A percentile compares a stretch with the other conserved stretches of the same genome.
These are phyloP conservation scores for Schoenoplectus triqueter DNA, from an alignment of 202 grass and related monocot species.

Conservation along the genomic window DNA sequence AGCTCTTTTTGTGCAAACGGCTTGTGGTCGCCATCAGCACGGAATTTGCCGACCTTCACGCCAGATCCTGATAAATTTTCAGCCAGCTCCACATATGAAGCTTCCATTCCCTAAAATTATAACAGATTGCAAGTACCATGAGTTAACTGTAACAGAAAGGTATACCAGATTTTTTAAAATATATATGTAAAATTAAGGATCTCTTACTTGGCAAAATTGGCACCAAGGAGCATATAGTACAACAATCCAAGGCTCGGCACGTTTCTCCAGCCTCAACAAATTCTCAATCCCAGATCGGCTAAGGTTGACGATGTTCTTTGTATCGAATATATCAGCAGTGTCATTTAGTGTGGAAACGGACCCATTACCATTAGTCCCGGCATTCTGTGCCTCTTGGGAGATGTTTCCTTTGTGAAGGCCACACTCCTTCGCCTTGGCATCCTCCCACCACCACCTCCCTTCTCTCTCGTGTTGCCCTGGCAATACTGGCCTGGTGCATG, in stretches of 20 bases:
- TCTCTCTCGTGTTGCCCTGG: conserved; percentile 93
- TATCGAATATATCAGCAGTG: conserved; percentile 79
- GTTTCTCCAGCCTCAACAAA: conserved; percentile 67
- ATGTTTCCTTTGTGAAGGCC: conserved; percentile 98
- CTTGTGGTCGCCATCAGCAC: conserved; percentile 86
- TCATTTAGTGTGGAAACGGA: conserved; percentile 43
- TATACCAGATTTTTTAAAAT: background rate
- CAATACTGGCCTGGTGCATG: conserved; percentile 89
- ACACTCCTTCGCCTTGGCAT: conserved; percentile 94
- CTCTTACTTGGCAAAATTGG: conserved; percentile 73
- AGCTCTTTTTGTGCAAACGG: conserved; percentile 80
- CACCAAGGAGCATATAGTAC: conserved; percentile 95
- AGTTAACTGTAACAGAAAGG: background rate
- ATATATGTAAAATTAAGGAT: background rate
- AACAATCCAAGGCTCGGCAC: conserved; percentile 72
- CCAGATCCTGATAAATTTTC: conserved; percentile 60
- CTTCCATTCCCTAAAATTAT: conserved; percentile 69
- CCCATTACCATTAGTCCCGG: conserved; percentile 44
- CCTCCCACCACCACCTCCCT: conserved; percentile 99
- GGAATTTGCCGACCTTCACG: conserved; percentile 84
- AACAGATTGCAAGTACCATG: background rate
- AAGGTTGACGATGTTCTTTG: conserved; percentile 65
- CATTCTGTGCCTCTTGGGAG: conserved; percentile 46
- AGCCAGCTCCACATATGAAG: conserved; percentile 72
- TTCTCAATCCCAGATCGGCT: conserved; percentile 75